Base-by-base conservation (phyloP, 1,284 basidiomycete genomes). In the Rhodotorula sp. region DNA sequence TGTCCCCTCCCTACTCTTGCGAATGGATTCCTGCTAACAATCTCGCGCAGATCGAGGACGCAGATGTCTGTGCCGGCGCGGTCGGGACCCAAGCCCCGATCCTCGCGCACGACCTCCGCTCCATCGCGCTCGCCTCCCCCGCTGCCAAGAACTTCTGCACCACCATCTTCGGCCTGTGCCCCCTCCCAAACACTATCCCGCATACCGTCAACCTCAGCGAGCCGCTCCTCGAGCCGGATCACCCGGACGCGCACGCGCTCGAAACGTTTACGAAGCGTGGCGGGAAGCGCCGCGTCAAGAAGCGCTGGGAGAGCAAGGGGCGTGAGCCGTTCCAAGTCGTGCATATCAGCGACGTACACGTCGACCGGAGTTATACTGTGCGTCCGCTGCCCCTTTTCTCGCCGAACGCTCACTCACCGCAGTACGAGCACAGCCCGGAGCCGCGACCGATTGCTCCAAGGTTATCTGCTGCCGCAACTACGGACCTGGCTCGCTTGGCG, bases 131-230 rank as follows among this genome's bases (percentile, higher is more conserved):
- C 21, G 78, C 81, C 22, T 84, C 85, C 8, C 82, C 84, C 64
- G 86, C 87, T 0, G 84, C 86, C 1, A 84, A 83, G n/a, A 85
- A 85, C 70, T 83, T 88, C 66, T 88, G 87, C 79, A 84, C 85
- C 64, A 84, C 85, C 4, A 79, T 88, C 15, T 83, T 88, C 62
- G 87, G 87, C 15, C 81, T 88, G 37, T 88, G 88, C 75, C 69
- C 78, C 4, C 82, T 85, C 61, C 81, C 72, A 29, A 48, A 66
- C 50, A 76, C 69, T 64, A 76, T 69, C 57, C 70, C 66, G 60
- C 78, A 69, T 61, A 62, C 48, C 37, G 78, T 69, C 54, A 70
- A 65, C 54, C 59, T 72, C 29, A 55, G 58, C 3, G 65, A 44
- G 0, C 50, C 50, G 17, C 54, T 56, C 15, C 34, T 34, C 39